Percentiles rank a stretch among this genome's conserved stretches.
Evolutionary conservation across 1,139 yeast species (phyloP).

Genomic region (Lodderomyces orthopsilosis): DNA sequence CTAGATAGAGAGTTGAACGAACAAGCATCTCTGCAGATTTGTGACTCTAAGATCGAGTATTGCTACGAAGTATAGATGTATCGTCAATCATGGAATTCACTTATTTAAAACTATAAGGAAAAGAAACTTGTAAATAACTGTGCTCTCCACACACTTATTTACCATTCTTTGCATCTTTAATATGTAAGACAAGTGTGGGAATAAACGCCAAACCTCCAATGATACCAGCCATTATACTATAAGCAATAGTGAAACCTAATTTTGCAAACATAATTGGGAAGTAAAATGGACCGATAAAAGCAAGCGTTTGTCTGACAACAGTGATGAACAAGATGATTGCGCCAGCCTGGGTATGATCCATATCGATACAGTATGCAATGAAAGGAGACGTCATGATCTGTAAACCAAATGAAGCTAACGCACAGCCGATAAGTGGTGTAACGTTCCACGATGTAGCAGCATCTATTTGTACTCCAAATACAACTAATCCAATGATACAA

Average conservation of each 20-base stretch:
- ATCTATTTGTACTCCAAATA: conserved; percentile 18
- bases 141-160: neutral
- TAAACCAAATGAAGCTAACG: conserved; percentile 18
- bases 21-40: no score
- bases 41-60: no score
- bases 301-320: conserved; percentile 17
- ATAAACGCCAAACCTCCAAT: conserved; percentile 12
- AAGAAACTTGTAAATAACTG: neutral
- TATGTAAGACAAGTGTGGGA: conserved; percentile 6
- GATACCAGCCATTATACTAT: conserved; percentile 18
- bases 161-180: conserved; percentile 4
- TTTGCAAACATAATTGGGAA: conserved; percentile 19
- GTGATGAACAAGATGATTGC: conserved; percentile 19
- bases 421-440: conserved; percentile 19
- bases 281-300: conserved; percentile 22
- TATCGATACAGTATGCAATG: conserved; percentile 19
- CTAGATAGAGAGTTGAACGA: no score
- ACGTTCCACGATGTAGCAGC: conserved; percentile 15
- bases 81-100: neutral
- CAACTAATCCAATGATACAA: conserved; percentile 17
- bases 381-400: conserved; percentile 19
- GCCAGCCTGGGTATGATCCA: conserved; percentile 12
- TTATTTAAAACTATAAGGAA: neutral
- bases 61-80: no score
- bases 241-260: conserved; percentile 17